Evolutionary conservation across 1,284 basidiomycete species (phyloP).

Genomic region (Afroboletus lepidellus): DNA sequence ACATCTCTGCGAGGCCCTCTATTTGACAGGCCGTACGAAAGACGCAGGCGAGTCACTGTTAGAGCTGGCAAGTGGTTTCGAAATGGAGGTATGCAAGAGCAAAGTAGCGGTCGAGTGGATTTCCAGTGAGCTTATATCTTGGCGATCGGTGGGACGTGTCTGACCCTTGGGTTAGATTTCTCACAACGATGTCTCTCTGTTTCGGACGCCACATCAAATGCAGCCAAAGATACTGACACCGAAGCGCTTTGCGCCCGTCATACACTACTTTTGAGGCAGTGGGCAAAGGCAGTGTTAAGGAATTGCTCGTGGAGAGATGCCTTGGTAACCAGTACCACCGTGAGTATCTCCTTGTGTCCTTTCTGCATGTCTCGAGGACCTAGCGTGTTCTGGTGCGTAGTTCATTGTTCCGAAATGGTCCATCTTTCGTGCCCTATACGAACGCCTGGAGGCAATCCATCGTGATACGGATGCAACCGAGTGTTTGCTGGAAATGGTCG

Average conservation of each 20-base stretch:
- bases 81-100: neutral
- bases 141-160: neutral
- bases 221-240: neutral
- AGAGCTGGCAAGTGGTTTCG: neutral
- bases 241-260: no score
- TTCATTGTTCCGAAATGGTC: neutral
- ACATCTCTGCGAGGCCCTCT: neutral
- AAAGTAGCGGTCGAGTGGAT: neutral
- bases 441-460: neutral
- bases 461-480: neutral
- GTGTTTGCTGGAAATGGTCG: neutral
- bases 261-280: neutral
- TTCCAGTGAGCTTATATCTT: neutral
- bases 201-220: neutral
- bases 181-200: neutral
- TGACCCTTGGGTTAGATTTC: neutral
- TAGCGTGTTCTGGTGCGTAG: neutral
- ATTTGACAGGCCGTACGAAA: neutral
- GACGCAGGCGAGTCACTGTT: neutral
- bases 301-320: neutral
- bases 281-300: neutral
- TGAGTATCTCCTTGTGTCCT: neutral
- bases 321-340: neutral
- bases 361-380: neutral
- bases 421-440: neutral